Evolutionary conservation across 352 stramenopile genomes (phyloP), one percentile per base, ranked within the genome.

Genomic region (Globisporangium apiculatum): DNA sequence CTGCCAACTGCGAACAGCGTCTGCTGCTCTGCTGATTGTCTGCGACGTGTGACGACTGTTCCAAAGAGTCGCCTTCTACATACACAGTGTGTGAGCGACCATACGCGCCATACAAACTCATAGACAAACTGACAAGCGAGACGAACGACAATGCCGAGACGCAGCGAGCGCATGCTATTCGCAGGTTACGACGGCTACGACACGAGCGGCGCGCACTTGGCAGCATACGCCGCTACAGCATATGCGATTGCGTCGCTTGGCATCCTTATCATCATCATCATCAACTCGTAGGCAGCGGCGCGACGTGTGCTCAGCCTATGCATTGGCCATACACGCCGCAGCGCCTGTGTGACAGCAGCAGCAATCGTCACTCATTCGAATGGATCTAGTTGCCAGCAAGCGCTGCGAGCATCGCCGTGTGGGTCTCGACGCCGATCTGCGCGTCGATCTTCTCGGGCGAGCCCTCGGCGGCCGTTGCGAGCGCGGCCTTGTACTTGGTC

Each of bases 371-470:
- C 42, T 47, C 42, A 15, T 47, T 47, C 42, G 11, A 12, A 47
- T 31, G 51, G 48, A 61, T 68, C 65, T 86, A 87, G 65, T 85
- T 75, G 56, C 56, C 71, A 49, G 86, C 85, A 56, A 98, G 72
- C 24, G 95, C 95, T 49, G 73, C 62, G 57, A 93, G 87, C 89
- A 98, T 95, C 40, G 92, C 87, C 64, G 86, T 79, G 76, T 97
- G 95, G 24, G 94, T 89, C 73, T 99, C 96, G 69, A 97, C 89
- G 58, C 96, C 93, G 69, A 99, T 98, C 79, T 98, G 90, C 12
- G 95, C 95, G 70, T 98, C 87, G 18, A 96, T 89, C 69, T 95
- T 89, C 61, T 97, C 95, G 42, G 87, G 60, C 55, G 81, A 91
- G 64, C 94, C 95, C 45, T 90, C 79, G 48, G 90, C 74, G 46